Evolutionary conservation across 73 alveolate genomes (phyloP).

Genomic region (Paramecium primaurelia): DNA sequence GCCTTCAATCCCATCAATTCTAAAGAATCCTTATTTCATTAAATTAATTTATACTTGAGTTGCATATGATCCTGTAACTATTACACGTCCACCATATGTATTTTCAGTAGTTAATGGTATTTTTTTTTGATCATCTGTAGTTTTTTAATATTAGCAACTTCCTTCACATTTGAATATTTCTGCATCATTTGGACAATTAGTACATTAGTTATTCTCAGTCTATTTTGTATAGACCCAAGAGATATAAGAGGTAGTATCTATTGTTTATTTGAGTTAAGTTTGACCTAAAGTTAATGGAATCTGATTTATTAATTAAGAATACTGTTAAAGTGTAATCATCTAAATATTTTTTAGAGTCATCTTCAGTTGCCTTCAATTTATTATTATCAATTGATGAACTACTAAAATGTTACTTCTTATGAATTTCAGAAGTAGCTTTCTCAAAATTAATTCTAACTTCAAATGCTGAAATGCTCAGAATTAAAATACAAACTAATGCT

Average conservation of each 20-base stretch:
- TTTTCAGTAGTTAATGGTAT: not conserved
- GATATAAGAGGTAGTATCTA: slow-evolving; percentile 18
- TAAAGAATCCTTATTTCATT: not conserved
- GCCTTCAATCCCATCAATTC: not conserved
- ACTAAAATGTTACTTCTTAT: not conserved
- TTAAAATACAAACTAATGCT: not conserved
- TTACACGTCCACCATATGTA: not conserved
- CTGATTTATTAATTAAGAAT: not conserved
- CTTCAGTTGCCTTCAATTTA: not conserved
- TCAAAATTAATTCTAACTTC: not conserved
- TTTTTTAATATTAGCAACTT: not conserved
- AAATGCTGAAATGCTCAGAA: not conserved
- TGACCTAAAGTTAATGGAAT: not conserved
- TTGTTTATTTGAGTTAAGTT: not conserved
- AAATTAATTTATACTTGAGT: not conserved
- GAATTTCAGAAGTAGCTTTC: not conserved
- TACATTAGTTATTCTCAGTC: not conserved
- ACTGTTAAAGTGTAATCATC: slow-evolving; percentile 7
- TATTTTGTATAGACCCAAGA: not conserved
- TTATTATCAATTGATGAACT: not conserved
- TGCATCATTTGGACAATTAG: not conserved
- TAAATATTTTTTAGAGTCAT: not conserved
- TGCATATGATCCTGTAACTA: not conserved
- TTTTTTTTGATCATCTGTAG: not conserved
- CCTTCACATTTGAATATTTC: slow-evolving; percentile 29